A percentile compares a stretch with the other conserved stretches of the same genome.
Evolutionary conservation across 192 early-diverging fungal genomes (phyloP).

Genomic region (Coemansia erecta): DNA sequence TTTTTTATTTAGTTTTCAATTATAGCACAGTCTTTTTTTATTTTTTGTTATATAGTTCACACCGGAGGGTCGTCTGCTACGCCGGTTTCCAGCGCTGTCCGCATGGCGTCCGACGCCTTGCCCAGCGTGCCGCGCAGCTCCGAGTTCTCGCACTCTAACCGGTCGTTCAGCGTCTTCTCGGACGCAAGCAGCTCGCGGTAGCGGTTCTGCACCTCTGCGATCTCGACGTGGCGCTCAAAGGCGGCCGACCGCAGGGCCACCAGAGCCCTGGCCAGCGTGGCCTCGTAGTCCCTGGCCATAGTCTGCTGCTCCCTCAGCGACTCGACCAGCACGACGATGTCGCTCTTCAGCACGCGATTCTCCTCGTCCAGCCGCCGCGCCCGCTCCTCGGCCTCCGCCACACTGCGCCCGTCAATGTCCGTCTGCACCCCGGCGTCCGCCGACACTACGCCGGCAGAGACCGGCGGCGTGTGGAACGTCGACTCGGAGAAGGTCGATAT

Average conservation of each 20-base stretch:
- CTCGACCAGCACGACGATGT: constrained; percentile 23
- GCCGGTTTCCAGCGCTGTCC: constrained; percentile 7
- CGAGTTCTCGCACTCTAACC: constrained; percentile 31
- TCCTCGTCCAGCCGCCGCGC: constrained; percentile 16
- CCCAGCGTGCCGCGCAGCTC: constrained; percentile 24
- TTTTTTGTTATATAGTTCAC: constrained; percentile 3
- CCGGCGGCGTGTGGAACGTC: constrained; percentile 35
- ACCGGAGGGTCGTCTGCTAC: background rate
- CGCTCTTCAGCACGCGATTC: constrained; percentile 19
- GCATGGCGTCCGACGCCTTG: constrained; percentile 22
- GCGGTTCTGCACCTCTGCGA: constrained; percentile 21
- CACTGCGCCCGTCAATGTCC: constrained; percentile 7
- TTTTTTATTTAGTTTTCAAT: constrained; percentile 6
- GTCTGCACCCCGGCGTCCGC: constrained; percentile 2
- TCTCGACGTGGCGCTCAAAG: constrained; percentile 38
- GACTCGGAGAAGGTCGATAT: constrained; percentile 5
- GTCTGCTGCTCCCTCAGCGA: constrained; percentile 43
- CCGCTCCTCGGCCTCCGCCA: background rate
- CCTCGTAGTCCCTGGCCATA: constrained; percentile 43
- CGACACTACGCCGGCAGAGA: background rate
- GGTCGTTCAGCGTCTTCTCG: constrained; percentile 29
- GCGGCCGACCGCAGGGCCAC: constrained; percentile 31
- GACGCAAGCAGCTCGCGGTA: constrained; percentile 35
- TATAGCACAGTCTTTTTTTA: background rate
- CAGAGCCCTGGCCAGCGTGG: constrained; percentile 31